phyloP scores from a whole-genome alignment of 495 filamentous ascomycete genomes.

The Chaetomidium leptoderma region DNA sequence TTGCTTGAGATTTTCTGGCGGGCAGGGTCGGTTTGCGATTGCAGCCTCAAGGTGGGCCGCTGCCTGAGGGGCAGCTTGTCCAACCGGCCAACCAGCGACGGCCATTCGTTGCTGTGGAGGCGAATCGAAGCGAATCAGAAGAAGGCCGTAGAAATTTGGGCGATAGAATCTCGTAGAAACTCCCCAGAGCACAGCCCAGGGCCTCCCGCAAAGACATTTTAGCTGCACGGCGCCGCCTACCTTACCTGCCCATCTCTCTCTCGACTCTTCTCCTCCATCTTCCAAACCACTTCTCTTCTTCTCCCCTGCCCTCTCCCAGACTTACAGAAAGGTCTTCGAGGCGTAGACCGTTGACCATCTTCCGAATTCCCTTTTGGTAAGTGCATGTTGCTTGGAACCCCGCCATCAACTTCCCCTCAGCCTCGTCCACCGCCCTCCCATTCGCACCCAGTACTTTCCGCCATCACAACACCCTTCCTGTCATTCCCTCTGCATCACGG shows the following conservation, averaged over 20 bases:
- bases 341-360: conserved; percentile 18
- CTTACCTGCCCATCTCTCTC: conserved; percentile 14
- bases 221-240: conserved; percentile 28
- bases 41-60: conserved; percentile 28
- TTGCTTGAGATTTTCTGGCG: neutral
- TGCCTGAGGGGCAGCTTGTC: conserved; percentile 21
- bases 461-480: neutral
- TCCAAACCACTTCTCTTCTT: conserved; percentile 18
- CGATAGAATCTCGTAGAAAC: conserved; percentile 41
- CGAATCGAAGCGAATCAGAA: conserved; percentile 31
- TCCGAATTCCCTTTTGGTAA: conserved; percentile 23
- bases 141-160: conserved; percentile 31
- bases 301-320: conserved; percentile 3
- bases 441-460: neutral
- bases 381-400: conserved; percentile 3
- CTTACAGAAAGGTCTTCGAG: conserved; percentile 13
- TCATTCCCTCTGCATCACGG: neutral
- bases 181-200: conserved; percentile 28
- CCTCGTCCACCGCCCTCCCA: conserved; percentile 3
- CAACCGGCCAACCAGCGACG: conserved; percentile 26
- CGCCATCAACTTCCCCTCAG: neutral
- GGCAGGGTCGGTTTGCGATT: conserved; percentile 3
- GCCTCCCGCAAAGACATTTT: conserved; percentile 32
- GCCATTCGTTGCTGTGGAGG: conserved; percentile 29
- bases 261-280: conserved; percentile 22